Evolutionary conservation across 805 yeast species (phyloP), one percentile per base, ranked within the genome.

Genomic region (Naumovozyma dairenensis): DNA sequence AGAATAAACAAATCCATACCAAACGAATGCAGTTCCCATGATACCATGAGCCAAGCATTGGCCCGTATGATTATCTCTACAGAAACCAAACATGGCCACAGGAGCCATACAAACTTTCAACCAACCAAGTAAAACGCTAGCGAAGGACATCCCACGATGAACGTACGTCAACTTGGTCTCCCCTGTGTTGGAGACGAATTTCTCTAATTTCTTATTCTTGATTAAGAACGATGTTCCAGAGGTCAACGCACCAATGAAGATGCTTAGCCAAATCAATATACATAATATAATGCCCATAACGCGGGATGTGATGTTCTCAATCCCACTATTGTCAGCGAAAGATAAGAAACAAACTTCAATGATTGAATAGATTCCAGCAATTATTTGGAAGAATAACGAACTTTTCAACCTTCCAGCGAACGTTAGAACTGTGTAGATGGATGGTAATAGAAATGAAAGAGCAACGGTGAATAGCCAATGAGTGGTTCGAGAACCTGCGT

Each of bases 1-100:
- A 3, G 74, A 55, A 45, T 84, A 66, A 8, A 85, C 59, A 39
- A 79, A 75, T 4, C 96, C 94, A 54, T 89, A 89, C 4, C 68
- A 59, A 8, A 89, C 70, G 46, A 89, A 89, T 0, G 94, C 79
- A 16, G 83, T 71, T 0, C 97, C 97, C 97, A 89, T 89, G 39
- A 89, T 83, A 4, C 96, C 96, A 55, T 89, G 97, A 0, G 97
- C 97, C 26, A 86, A 72, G 57, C 97, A 89, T 59, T 89, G 97
- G 16, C 97, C 97, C 0, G 93, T 77, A 48, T 83, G 92, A 22
- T 57, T 66, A 4, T 71, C 81, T 46, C 84, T 76, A 59, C 97
- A 89, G 57, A 86, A 89, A 2, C 95, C 96, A 43, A 84, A 72
- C 42, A 86, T 52, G 1, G 94, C 80, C 29, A 83, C 78, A 5